Evolutionary conservation across 768 basidiomycete species (phyloP), one percentile per base, ranked within the genome.

Genomic region (Ramaria rubella): DNA sequence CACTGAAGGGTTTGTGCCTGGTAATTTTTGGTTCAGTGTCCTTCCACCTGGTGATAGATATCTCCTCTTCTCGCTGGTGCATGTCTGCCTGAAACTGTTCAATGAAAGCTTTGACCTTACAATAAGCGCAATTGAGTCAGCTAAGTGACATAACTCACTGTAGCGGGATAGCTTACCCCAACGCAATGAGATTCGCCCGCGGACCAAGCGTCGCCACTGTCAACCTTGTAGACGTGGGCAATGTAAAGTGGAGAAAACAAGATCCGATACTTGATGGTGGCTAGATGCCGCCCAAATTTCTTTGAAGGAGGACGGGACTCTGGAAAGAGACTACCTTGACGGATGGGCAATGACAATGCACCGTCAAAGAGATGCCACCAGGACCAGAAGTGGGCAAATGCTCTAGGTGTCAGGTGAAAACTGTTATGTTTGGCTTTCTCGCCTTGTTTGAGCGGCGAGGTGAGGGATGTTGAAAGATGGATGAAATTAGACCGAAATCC

Each of bases 401-500:
- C 76, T 61, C 86, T 85, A 0, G 94, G 91, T 2, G 87, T 90
- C 30, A 95, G 79, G 69, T 98, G 88, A 54, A 97, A 72, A 62
- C 80, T 89, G 70, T 85, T 94, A 31, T 80, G 73, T 33, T 70
- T 67, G 5, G 64, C 64, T 12, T 60, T 61, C 7, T 59, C 60
- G 60, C 62, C 67, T 33, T 54, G 52, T 57, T 70, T 71, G 21
- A 82, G 73, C 6, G 85, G 85, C 2, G 88, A 87, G 24, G 81
- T 80, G 62, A 96, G 72, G 1, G 94, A 96, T 38, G 93, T 77
- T 0, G 93, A 93, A 54, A 94, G 78, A 68, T 98, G 94, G 46
- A 97, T 85, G 67, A 91, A 94, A 70, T 97, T 87, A 5, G 93
- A 95, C 33, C 94, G 86, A 69, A 97, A 96, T 7, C 82, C 88